Percentiles rank a stretch among this genome's conserved stretches.
These are phyloP conservation scores for Neurospora sp. DNA, from an alignment of 495 filamentous ascomycete species.

Conservation along the genomic window DNA sequence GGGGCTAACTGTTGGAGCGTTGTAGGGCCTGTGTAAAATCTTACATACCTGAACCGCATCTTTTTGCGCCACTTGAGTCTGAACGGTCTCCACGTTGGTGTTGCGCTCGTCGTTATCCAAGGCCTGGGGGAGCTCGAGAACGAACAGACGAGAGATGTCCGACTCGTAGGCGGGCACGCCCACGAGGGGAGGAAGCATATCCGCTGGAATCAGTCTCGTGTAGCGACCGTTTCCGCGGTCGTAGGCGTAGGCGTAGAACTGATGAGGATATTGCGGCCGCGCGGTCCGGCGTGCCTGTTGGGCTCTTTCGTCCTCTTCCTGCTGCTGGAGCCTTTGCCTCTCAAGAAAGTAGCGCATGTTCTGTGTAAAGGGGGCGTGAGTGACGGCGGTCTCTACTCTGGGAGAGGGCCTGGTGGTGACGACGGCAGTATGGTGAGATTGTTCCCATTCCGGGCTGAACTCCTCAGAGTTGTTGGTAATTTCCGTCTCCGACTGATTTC, in stretches of 20 bases:
- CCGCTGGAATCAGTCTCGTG: constrained; percentile 54
- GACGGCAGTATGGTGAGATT: not conserved
- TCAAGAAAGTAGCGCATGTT: not conserved
- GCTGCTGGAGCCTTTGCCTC: not conserved
- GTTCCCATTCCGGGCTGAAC: not conserved
- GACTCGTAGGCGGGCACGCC: constrained; percentile 23
- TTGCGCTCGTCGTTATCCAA: constrained; percentile 21
- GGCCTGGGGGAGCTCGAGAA: constrained; percentile 29
- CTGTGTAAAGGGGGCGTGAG: not conserved
- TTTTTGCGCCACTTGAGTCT: not conserved
- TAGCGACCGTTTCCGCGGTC: constrained; percentile 46
- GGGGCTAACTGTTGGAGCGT: not conserved
- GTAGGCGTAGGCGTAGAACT: constrained; percentile 39
- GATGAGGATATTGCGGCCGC: not conserved
- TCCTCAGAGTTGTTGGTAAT: not conserved
- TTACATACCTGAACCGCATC: not conserved
- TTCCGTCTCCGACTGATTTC: not conserved
- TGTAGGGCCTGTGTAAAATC: not conserved
- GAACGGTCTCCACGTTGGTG: constrained; percentile 20
- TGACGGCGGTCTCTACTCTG: not conserved
- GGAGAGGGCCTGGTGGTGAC: not conserved
- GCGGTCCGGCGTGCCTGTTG: not conserved
- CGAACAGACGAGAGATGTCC: constrained; percentile 25
- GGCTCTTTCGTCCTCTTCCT: not conserved
- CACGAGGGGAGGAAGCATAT: constrained; percentile 45